These are phyloP conservation scores for Kitagawia praeruptora DNA, from an alignment of 129 eudicot genomes.

Conservation along the genomic window DNA sequence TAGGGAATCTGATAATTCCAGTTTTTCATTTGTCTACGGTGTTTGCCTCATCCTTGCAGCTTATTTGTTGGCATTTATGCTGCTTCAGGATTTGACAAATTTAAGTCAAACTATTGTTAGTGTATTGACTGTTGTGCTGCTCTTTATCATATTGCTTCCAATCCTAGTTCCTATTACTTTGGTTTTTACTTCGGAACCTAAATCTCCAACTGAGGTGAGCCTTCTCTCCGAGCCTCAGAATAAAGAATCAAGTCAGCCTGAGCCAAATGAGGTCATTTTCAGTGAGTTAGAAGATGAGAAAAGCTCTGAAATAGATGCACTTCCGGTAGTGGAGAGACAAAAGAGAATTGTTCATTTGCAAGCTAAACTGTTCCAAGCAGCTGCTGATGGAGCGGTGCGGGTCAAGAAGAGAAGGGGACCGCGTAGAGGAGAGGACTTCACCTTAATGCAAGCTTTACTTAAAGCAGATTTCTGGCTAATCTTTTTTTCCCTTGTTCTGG, in stretches of 20 bases:
- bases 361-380: constrained; percentile 33
- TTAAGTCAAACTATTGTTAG: constrained; percentile 25
- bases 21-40: constrained; percentile 34
- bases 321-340: constrained; percentile 19
- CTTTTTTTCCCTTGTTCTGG: constrained; percentile 26
- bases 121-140: constrained; percentile 24
- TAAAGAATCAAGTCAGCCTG: neutral
- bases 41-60: constrained; percentile 51
- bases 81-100: constrained; percentile 35
- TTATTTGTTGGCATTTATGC: constrained; percentile 40
- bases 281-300: constrained; percentile 37
- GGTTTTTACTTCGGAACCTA: neutral
- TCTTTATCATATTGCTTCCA: constrained; percentile 40
- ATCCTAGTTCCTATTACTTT: constrained; percentile 5
- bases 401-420: constrained; percentile 31
- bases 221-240: constrained; percentile 1
- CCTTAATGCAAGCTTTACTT: constrained; percentile 24
- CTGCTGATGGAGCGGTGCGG: constrained; percentile 42
- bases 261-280: constrained; percentile 20
- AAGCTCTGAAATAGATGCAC: constrained; percentile 13
- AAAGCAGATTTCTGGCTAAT: constrained; percentile 43
- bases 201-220: constrained; percentile 2
- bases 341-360: constrained; percentile 34
- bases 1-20: constrained; percentile 33
- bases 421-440: constrained; percentile 36